Percentiles rank a stretch among this genome's conserved stretches.
These are phyloP conservation scores for Jatropha multifida DNA, from an alignment of 441 rosid genomes.

Conservation along the genomic window DNA sequence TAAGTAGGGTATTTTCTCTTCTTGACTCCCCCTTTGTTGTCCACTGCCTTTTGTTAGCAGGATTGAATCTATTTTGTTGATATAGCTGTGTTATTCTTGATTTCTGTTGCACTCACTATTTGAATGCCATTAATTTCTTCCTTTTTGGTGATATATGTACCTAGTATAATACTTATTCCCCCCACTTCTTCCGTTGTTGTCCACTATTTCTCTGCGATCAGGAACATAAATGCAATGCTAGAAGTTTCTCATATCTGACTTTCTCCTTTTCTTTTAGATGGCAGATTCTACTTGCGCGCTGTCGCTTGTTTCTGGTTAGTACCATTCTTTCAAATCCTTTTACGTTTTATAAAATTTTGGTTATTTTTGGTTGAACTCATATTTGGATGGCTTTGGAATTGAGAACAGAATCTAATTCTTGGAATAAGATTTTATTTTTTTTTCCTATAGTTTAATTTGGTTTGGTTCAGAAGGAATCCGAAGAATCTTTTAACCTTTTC, in stretches of 20 bases:
- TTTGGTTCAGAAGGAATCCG: no score
- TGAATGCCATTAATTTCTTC: neutral
- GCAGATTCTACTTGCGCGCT: slow-evolving; percentile 32
- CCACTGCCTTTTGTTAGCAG: neutral
- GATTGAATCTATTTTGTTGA: neutral
- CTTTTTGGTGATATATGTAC: no score
- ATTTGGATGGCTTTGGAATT: no score
- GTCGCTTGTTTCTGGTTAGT: slow-evolving; percentile 48
- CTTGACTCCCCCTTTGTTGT: neutral
- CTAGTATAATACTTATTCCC: neutral
- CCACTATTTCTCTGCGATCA: neutral
- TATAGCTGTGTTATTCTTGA: neutral
- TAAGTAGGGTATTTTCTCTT: slow-evolving; percentile 25
- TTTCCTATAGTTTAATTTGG: no score
- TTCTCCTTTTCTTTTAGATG: slow-evolving; percentile 26
- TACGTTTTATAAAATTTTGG: neutral
- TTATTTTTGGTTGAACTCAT: neutral
- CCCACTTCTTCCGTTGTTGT: neutral
- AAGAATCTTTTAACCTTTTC: no score
- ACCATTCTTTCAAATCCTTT: slow-evolving; percentile 7
- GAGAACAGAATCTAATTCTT: no score
- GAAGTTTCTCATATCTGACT: slow-evolving; percentile 11
- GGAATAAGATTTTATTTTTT: no score
- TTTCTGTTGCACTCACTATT: neutral
- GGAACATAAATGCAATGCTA: neutral